Conservation (phyloP, 2,329 filamentous ascomycete genomes). For the Penicillium griseofulvum region DNA sequence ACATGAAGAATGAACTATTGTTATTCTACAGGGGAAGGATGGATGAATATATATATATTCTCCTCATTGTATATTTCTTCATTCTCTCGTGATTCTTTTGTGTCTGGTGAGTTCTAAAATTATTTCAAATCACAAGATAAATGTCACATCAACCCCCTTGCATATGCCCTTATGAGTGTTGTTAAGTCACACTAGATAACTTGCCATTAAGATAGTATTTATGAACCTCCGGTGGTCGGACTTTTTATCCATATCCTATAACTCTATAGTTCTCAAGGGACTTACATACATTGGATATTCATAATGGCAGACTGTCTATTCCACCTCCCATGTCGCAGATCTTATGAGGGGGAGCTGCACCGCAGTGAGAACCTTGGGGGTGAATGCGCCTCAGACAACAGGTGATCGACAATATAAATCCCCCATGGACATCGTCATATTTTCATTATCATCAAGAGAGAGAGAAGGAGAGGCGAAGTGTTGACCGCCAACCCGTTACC, state of each 20-base stretch:
- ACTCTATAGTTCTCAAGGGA: no score
- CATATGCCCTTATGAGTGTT: not conserved
- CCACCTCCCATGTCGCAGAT: not conserved
- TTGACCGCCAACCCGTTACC: conserved; percentile 18
- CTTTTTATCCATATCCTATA: not conserved
- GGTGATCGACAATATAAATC: not conserved
- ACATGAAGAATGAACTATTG: conserved; percentile 3
- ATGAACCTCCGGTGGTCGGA: not conserved
- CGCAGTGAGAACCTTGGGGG: conserved; percentile 16
- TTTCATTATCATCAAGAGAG: not conserved
- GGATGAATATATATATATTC: not conserved
- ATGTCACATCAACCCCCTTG: not conserved
- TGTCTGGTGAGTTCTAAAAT: not conserved
- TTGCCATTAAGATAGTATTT: not conserved
- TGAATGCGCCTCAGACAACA: conserved; percentile 2
- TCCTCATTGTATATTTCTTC: not conserved
- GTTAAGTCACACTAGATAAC: not conserved
- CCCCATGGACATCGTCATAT: not conserved
- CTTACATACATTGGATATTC: not conserved
- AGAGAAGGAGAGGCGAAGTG: not conserved
- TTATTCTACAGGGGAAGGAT: not conserved
- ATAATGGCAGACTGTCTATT: not conserved
- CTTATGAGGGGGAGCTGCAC: not conserved
- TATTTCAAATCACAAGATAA: not conserved
- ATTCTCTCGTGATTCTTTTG: not conserved